These are phyloP conservation scores for Arctostaphylos glauca DNA, from an alignment of 148 eudicot genomes.

Conservation along the genomic window DNA sequence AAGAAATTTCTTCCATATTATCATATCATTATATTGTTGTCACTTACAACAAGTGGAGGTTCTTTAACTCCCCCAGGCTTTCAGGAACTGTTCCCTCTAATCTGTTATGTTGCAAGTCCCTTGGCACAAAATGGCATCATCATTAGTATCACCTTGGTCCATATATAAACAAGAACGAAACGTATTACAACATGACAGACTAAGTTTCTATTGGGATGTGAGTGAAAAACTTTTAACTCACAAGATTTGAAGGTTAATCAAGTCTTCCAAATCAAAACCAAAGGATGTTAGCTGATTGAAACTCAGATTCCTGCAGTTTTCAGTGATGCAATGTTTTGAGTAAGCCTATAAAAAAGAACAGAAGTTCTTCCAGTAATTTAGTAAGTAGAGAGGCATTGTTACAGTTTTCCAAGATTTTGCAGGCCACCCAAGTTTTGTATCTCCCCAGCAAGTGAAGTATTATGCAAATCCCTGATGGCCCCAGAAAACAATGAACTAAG, in stretches of 20 bases:
- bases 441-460: constrained; percentile 70
- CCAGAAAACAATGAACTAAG: neutral
- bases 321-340: neutral
- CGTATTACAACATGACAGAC: neutral
- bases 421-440: constrained; percentile 65
- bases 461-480: constrained; percentile 65
- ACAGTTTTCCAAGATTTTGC: constrained; percentile 63
- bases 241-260: constrained; percentile 61
- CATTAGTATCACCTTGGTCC: neutral
- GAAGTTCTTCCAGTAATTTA: neutral
- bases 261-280: constrained; percentile 55
- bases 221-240: constrained; percentile 49
- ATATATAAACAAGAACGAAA: neutral
- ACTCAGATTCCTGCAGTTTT: constrained; percentile 64
- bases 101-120: constrained; percentile 73
- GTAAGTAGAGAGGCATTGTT: constrained; percentile 16
- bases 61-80: constrained; percentile 51
- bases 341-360: neutral
- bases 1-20: neutral
- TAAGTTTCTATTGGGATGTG: constrained; percentile 4
- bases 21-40: neutral
- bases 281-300: constrained; percentile 67
- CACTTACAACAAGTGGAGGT: constrained; percentile 70
- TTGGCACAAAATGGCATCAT: constrained; percentile 13
- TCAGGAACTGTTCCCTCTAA: constrained; percentile 63